Percentiles rank a stretch among this genome's conserved stretches.
These are phyloP conservation scores for Trypanosoma vivax DNA, from an alignment of 208 protist genomes.

Conservation along the genomic window DNA sequence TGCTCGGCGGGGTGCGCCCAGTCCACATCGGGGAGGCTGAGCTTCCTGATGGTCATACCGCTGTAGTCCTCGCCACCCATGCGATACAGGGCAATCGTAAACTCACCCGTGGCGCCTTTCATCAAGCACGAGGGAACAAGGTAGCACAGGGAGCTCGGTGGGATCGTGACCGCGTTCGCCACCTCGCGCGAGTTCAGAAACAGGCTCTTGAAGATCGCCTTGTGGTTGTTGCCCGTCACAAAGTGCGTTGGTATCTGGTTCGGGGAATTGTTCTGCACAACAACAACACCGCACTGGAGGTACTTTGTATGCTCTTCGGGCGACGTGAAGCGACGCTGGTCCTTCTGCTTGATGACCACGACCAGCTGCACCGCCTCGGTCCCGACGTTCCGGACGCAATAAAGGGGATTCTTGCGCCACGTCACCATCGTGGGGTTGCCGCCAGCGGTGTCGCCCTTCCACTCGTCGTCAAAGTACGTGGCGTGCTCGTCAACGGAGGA, in stretches of 20 bases:
- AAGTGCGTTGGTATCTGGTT: slow-evolving; percentile 19
- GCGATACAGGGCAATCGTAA: slow-evolving; percentile 20
- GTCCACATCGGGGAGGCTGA: slow-evolving; percentile 19
- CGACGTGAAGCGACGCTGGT: slow-evolving; percentile 20
- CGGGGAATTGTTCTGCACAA: slow-evolving; percentile 10
- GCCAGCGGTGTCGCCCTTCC: slow-evolving; percentile 58
- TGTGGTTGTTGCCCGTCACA: slow-evolving; percentile 34
- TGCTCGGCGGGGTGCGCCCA: slow-evolving; percentile 13
- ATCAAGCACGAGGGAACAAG: slow-evolving; percentile 26
- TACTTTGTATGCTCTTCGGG: slow-evolving; percentile 13
- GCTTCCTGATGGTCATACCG: slow-evolving; percentile 11
- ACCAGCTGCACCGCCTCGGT: slow-evolving; percentile 21
- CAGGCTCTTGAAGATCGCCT: slow-evolving; percentile 20
- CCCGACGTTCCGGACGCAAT: slow-evolving; percentile 39
- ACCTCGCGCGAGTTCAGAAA: slow-evolving; percentile 32
- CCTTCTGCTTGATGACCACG: slow-evolving; percentile 23
- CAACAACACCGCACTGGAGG: slow-evolving; percentile 18
- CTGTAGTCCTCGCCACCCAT: slow-evolving; percentile 15
- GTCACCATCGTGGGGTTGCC: slow-evolving; percentile 58
- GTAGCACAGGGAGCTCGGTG: slow-evolving; percentile 28
- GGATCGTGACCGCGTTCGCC: slow-evolving; percentile 15
- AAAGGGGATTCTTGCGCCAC: slow-evolving; percentile 72
- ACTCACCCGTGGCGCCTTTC: slow-evolving; percentile 18
- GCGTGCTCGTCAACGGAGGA: slow-evolving; percentile 25
- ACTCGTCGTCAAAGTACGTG: slow-evolving; percentile 66